Base-by-base conservation (phyloP, 2,329 filamentous ascomycete genomes). In the Exophiala lecanii-corni region DNA sequence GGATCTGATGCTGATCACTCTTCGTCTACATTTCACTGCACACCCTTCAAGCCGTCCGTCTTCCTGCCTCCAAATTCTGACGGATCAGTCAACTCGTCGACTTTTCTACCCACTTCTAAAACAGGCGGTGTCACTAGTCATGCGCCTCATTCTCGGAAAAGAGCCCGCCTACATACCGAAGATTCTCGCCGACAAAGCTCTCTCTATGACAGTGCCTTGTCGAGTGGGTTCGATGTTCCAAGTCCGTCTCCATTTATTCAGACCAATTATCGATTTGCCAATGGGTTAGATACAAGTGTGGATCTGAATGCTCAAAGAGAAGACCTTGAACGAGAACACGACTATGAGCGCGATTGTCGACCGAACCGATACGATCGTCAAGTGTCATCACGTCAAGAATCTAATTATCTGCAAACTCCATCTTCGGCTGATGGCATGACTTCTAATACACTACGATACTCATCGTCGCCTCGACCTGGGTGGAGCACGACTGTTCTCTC, bases 401-500 rank as follows among this genome's bases (percentile, higher is more conserved):
- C 30, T 26, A 28, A 32, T 30, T 49, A 49, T 17, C 44, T 46
- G 5, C 35, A 45, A 16, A 53, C 47, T 19, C 41, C 50, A 4
- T 35, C 47, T 4, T 37, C 32, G 10, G 26, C 41, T 18, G 37
- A 43, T 12, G 10, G 28, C 20, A 15, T 10, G 10, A 41, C 21
- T 9, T 39, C 41, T 23, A 32, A 37, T 13, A 43, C 31, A 37
- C 18, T 51, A 37, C n/a, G n/a, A n/a, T n/a, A n/a, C n/a, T 52
- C 41, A 2, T 36, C 30, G 13, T 41, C 45, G 34, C 28, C 30
- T 35, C 15, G 10, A 20, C 41, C 38, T 16, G 61, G 66, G 26
- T 68, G 68, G 64, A 62, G 66, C 19, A 63, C 59, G 23, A 57
- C 67, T 1, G 63, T 71, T 5, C 62, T 70, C 35, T 64, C 62